Conservation (phyloP, 73 alveolate species). For the Tetrahymena thermophila region DNA sequence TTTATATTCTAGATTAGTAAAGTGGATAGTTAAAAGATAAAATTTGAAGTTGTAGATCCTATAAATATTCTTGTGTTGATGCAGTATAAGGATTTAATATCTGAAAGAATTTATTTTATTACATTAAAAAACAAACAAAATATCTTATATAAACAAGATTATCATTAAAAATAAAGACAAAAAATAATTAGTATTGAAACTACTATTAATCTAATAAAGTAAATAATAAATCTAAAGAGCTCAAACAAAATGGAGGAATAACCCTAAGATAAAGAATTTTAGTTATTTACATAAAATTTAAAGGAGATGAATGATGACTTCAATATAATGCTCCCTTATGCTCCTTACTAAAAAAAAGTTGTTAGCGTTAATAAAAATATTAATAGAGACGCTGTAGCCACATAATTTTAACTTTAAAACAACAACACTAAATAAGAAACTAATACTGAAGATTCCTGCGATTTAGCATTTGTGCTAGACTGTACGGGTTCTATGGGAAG, state of each 20-base stretch:
- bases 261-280: background rate
- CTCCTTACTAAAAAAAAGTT: background rate
- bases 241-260: background rate
- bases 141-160: too few relatives aligned
- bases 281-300: background rate
- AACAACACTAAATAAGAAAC: background rate
- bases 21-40: background rate
- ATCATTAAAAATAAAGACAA: too few relatives aligned
- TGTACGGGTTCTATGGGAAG: conserved; percentile 66
- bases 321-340: background rate
- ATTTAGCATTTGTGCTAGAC: conserved; percentile 50
- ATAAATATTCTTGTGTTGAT: background rate
- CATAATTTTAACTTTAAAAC: background rate
- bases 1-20: too few relatives aligned
- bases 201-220: background rate
- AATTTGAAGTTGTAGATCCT: too few relatives aligned
- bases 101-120: background rate
- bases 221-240: background rate
- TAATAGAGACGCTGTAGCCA: background rate
- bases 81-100: background rate
- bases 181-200: background rate
- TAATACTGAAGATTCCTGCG: background rate
- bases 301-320: background rate
- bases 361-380: background rate
- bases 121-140: too few relatives aligned